Evolutionary conservation across 1,284 basidiomycete genomes (phyloP).

Genomic region (Pholiota adiposa): DNA sequence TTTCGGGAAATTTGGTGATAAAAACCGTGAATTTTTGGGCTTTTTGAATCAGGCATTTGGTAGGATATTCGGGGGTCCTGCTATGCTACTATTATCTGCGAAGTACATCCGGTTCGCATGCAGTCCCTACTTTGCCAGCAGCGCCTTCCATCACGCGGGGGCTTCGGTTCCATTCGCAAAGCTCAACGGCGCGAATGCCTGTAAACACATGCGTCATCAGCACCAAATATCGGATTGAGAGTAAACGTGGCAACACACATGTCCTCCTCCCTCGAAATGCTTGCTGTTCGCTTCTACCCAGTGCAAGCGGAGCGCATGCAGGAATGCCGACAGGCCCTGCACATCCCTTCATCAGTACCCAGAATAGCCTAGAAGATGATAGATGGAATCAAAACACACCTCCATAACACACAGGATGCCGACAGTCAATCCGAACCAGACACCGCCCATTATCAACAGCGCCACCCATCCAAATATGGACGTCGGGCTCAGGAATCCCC

Average conservation of each 20-base stretch:
- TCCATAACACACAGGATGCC: conserved; percentile 90
- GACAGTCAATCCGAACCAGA: conserved; percentile 88
- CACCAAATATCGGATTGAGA: conserved; percentile 22
- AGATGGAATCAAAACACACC: conserved; percentile 52
- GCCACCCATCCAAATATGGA: conserved; percentile 64
- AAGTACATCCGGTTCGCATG: conserved; percentile 10
- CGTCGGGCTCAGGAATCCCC: conserved; percentile 54
- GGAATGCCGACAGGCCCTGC: conserved; percentile 90
- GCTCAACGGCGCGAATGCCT: conserved; percentile 72
- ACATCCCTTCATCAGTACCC: conserved; percentile 12
- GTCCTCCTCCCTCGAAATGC: conserved; percentile 91
- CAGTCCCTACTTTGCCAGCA: conserved; percentile 7
- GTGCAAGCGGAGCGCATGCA: conserved; percentile 95
- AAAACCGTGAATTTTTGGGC: too few relatives aligned
- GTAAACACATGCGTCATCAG: conserved; percentile 32
- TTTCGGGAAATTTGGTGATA: too few relatives aligned
- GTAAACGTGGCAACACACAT: conserved; percentile 58
- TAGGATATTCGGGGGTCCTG: too few relatives aligned
- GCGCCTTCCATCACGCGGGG: not conserved
- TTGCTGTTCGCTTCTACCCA: conserved; percentile 99
- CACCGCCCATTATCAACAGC: conserved; percentile 66
- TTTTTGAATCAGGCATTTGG: too few relatives aligned
- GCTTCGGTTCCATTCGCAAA: conserved; percentile 54
- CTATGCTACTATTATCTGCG: conserved; percentile 1
- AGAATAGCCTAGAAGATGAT: conserved; percentile 11